Base-by-base conservation (phyloP, 768 basidiomycete species). In the Vararia minispora region DNA sequence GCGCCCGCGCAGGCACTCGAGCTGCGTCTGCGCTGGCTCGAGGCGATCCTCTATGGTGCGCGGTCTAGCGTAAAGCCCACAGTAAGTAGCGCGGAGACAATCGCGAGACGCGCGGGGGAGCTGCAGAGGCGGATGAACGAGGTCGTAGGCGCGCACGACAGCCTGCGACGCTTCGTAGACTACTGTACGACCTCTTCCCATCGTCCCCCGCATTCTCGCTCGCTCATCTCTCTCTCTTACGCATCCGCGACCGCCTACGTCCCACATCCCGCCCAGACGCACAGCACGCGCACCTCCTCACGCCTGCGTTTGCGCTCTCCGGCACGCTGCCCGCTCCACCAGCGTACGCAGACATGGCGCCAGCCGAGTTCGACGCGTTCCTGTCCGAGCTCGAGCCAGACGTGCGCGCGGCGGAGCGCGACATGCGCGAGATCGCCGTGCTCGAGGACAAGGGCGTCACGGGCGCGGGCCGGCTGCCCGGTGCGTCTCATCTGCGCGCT, bases 321-420 rank as follows among this genome's bases (percentile, higher is more conserved):
- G 76, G 75, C 16, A 63, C 72, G 13, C 54, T 76, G 10, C 12
- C 66, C 65, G 39, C 55, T 10, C 56, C 66, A 1, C 71, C 77
- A 6, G 56, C 74, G 18, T 81, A 79, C 41, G 72, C 72, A 37
- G 67, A 67, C 26, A 77, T 88, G 75, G 66, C 78, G 0, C 51
- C 72, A 0, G 70, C 71, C 40, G 83, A 83, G 48, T 60, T 88
- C 6, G 79, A 83, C 28, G 76, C 78, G 0, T 66, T 83, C 39
- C 57, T 88, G 8, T 58, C 68, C 0, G 86, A 90, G 51, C 82
- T 89, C 76, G 87, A 88, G 46, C 71, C 76, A 4, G 87, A 90
- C 36, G 75, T 89, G 35, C 83, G 86, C 22, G 72, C 76, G 23
- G 86, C 84, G 8, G 87, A 89, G 48, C 72, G 80, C 6, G 84